phyloP scores from a whole-genome alignment of 768 basidiomycete genomes.

The Collybia mongolica region DNA sequence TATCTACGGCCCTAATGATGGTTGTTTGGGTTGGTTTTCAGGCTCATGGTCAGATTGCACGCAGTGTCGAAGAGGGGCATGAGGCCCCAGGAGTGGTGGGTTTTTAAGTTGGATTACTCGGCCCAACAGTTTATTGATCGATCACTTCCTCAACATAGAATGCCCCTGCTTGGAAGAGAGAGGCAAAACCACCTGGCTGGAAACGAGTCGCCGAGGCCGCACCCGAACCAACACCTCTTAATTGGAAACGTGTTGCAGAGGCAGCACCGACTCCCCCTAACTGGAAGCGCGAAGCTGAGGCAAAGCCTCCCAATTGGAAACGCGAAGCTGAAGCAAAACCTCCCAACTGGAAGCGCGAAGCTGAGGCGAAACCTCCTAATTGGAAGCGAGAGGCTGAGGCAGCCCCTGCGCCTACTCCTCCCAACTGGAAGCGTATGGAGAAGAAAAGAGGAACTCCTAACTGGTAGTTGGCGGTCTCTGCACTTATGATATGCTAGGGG shows the following conservation, averaged over 20 bases:
- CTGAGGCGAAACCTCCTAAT: slow-evolving; percentile 10
- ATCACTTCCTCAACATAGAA: neutral
- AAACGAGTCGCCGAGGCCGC: slow-evolving; percentile 1
- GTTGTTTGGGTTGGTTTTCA: slow-evolving; percentile 1
- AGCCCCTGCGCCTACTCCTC: neutral
- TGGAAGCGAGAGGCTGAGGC: slow-evolving; percentile 14
- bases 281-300: slow-evolving; percentile 19
- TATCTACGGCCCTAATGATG: neutral
- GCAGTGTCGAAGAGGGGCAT: slow-evolving; percentile 12
- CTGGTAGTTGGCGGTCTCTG: neutral
- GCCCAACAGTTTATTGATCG: no score
- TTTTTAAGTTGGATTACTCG: neutral
- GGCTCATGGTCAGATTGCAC: slow-evolving; percentile 10
- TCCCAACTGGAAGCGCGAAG: slow-evolving; percentile 6
- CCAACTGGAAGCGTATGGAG: neutral
- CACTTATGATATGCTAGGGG: neutral
- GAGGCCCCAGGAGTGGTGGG: slow-evolving; percentile 14
- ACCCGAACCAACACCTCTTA: slow-evolving; percentile 2
- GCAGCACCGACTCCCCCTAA: slow-evolving; percentile 7
- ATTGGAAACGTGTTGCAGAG: slow-evolving; percentile 7
- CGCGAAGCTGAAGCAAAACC: slow-evolving; percentile 4
- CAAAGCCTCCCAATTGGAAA: neutral
- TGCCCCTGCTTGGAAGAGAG: slow-evolving; percentile 2
- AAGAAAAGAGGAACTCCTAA: neutral
- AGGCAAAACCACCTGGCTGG: neutral